Conservation (phyloP, 257 asterid species). For the Penstemon eatonii region DNA sequence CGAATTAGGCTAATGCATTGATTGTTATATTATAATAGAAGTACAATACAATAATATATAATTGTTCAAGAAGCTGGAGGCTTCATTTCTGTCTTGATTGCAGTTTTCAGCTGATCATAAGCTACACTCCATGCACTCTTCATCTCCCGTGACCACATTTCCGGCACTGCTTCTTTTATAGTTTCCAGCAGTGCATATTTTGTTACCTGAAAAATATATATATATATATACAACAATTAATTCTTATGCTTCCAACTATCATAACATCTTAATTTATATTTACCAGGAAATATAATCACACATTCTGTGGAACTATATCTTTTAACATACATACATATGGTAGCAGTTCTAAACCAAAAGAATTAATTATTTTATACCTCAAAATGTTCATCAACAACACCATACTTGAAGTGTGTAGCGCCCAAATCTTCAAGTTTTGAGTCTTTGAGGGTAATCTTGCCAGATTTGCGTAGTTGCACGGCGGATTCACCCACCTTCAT, state of each 20-base stretch:
- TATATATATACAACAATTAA: not conserved
- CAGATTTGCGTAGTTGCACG: constrained; percentile 65
- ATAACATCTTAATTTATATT: no score
- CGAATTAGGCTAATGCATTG: no score
- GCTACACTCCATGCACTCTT: constrained; percentile 65
- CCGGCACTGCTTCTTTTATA: constrained; percentile 58
- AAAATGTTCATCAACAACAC: constrained; percentile 65
- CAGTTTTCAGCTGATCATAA: constrained; percentile 51
- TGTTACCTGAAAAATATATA: constrained; percentile 40
- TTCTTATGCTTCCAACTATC: no score
- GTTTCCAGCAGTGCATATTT: constrained; percentile 66
- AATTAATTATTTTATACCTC: constrained; percentile 42
- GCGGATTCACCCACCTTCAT: constrained; percentile 55
- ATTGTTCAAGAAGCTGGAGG: constrained; percentile 25
- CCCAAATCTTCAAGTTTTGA: constrained; percentile 60
- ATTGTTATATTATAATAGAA: no score
- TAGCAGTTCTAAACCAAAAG: not conserved
- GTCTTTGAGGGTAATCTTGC: constrained; percentile 53
- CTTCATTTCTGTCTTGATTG: constrained; percentile 61
- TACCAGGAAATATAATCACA: no score
- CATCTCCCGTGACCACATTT: constrained; percentile 62
- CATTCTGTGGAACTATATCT: no score
- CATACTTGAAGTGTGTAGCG: constrained; percentile 54
- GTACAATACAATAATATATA: no score
- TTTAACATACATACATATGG: no score